Evolutionary conservation across 2,329 filamentous ascomycete species (phyloP), one percentile per base, ranked within the genome.

Genomic region (Fusarium pininemorale): DNA sequence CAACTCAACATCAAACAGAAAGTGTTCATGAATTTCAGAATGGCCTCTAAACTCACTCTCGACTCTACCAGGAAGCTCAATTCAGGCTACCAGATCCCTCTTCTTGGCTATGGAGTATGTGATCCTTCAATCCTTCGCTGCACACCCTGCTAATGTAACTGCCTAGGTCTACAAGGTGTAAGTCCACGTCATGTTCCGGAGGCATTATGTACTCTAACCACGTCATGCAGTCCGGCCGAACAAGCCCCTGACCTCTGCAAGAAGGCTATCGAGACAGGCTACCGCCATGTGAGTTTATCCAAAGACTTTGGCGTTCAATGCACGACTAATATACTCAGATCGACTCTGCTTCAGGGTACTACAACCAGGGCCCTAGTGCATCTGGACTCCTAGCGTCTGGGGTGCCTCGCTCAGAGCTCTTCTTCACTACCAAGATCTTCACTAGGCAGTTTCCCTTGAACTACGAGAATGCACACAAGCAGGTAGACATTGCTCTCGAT

Each of bases 401-500:
- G 26, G 63, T 88, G 10, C 81, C 85, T 12, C 84, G 88, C 54
- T 82, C 82, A 35, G 81, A 87, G 5, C 80, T 90, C 79, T 89
- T 87, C 82, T 89, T 88, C 82, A 89, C 88, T 39, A 86, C 87
- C 73, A 90, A 90, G 79, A 82, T 90, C 24, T 86, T 86, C n/a
- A 73, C 80, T n/a, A 77, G 80, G 9, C 77, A 77, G 42, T 72
- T 78, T 57, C 81, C 81, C 0, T 75, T 87, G 38, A 81, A 81
- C 70, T 96, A 96, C 78, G 87, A 91, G 20, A 87, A 85, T 65
- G 88, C 92, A 28, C 91, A 90, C 80, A 85, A 85, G 22, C 88
- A 91, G 73, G 87, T 97, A 72, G 83, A 91, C 72, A 84, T 87
- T 60, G 92, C 91, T 22, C 83, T 95, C 28, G 82, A 86, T 59